Base-by-base conservation (phyloP, 2,329 filamentous ascomycete species). In the Fusarium staphyleae region DNA sequence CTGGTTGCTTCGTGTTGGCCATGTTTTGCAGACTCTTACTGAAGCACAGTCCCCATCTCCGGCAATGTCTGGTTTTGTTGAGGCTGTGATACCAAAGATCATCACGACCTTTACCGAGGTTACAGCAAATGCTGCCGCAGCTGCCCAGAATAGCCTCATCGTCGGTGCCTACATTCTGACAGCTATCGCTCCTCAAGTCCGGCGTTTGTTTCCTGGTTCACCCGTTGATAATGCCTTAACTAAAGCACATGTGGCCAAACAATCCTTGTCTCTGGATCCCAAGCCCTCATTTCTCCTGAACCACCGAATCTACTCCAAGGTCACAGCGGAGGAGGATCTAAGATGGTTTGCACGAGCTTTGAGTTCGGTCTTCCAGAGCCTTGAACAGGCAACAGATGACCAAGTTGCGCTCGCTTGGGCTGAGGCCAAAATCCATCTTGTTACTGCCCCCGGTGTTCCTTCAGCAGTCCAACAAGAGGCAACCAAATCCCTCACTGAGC, bases 281-380 rank as follows among this genome's bases (percentile, higher is more conserved):
- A 96, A 96, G 70, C 87, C 90, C 12, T 96, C 93, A 0, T 95
- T 96, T 71, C 77, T 98, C 15, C 80, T 98, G 5, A 96, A 90
- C 66, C 83, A 89, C 28, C 88, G 90, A 56, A 85, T 96, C 5
- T 98, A 95, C 74, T 87, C 87, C 30, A 97, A 96, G 69, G 68
- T 96, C 18, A 80, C 82, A 2, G 75, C 80, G 1, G 86, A 88
- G 49, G 89, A 93, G 46, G 95, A 99, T 66, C 78, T 92, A 15
- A 79, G 78, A 47, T 97, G 95, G 90, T 82, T 90, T 44, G 78
- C 87, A 34, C 84, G 86, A 60, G 88, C 91, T 24, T 77, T 98
- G 41, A 77, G 82, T 13, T 82, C 86, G 19, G 75, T 88, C 13
- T 81, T 86, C 13, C 70, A 78, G 13, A 77, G 79, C 14, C 71